Conservation (phyloP, 1,284 basidiomycete genomes). For the Phylloboletellus chloephorus region DNA sequence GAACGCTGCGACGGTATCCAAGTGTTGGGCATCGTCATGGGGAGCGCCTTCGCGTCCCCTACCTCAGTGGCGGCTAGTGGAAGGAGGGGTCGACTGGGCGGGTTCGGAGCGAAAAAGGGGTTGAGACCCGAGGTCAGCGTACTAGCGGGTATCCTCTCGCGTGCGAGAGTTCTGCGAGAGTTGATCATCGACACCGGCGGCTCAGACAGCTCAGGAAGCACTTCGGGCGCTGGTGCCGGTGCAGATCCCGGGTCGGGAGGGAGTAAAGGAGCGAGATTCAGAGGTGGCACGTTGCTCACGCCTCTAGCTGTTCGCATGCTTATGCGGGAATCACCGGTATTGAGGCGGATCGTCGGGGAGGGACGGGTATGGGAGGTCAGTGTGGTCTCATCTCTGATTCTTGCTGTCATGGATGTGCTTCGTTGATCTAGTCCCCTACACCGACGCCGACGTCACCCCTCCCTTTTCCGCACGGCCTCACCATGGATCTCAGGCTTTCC, state of each 20-base stretch:
- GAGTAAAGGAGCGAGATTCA: background rate
- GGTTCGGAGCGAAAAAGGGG: background rate
- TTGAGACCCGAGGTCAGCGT: conserved; percentile 16
- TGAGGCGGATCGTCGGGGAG: conserved; percentile 46
- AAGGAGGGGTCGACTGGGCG: background rate
- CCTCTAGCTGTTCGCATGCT: conserved; percentile 17
- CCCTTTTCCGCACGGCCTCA: conserved; percentile 5
- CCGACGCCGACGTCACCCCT: conserved; percentile 10
- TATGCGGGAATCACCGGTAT: conserved; percentile 21
- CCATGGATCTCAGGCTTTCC: conserved; percentile 17
- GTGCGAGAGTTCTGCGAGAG: conserved; percentile 12
- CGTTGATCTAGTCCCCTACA: conserved; percentile 14
- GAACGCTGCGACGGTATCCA: conserved; percentile 18
- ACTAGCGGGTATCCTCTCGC: conserved; percentile 15
- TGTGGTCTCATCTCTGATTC: conserved; percentile 1
- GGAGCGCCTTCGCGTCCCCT: conserved; percentile 10
- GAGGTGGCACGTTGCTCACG: conserved; percentile 13
- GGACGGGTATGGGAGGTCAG: conserved; percentile 56
- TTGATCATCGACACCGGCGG: conserved; percentile 18
- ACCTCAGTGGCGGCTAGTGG: background rate
- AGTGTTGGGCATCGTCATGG: conserved; percentile 20
- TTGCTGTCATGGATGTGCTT: background rate
- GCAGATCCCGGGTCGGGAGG: background rate
- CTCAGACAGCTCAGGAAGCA: background rate
- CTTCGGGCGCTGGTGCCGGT: background rate